Base-by-base conservation (phyloP, 257 asterid species). In the Lycium ferocissimum region DNA sequence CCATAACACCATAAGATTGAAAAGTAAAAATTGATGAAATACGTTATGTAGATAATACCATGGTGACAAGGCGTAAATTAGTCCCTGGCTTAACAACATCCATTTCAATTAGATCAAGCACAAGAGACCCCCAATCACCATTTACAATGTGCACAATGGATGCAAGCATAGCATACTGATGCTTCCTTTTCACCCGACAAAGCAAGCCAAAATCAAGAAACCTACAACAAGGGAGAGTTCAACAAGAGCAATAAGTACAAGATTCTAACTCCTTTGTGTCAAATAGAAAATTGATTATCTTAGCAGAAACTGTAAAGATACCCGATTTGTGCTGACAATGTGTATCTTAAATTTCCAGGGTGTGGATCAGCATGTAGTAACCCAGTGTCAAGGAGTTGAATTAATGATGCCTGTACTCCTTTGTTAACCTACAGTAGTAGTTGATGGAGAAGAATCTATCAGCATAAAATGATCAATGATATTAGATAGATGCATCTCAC, bases 371-470 rank as follows among this genome's bases (percentile, higher is more conserved):
- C 99, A 87, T 96, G 99, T 92, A 96, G 84, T 79, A 94, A 79
- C 81, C 99, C 99, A 91, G 98, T 96, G 84, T 96, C 99, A 69
- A 96, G 97, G 87, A 96, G 98, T 92, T 96, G 99, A 87, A 96
- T 62, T 59, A 96, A 82, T 78, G 98, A 86, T 90, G 98, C 98
- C 88, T 95, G 97, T 81, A 96, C 98, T 72, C 99, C 99, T 89
- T 93, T 96, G 90, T 88, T 94, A 83, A 93, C 98, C 99, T 96
- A 86, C 71, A 86, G 84, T 35, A 84, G 40, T 26, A 53, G 81
- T 81, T 71, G 83, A 85, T 71, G 53, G 79, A 84, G 72, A 87
- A 81, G 69, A 43, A 85, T 70, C 62, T 71, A 58, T 78, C 71
- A 82, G 66, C 49, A 59, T 61, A 58, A 83, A 82, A 22, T 58